Evolutionary conservation across 2,329 filamentous ascomycete genomes (phyloP).

Genomic region (Cryphonectria parasitica): DNA sequence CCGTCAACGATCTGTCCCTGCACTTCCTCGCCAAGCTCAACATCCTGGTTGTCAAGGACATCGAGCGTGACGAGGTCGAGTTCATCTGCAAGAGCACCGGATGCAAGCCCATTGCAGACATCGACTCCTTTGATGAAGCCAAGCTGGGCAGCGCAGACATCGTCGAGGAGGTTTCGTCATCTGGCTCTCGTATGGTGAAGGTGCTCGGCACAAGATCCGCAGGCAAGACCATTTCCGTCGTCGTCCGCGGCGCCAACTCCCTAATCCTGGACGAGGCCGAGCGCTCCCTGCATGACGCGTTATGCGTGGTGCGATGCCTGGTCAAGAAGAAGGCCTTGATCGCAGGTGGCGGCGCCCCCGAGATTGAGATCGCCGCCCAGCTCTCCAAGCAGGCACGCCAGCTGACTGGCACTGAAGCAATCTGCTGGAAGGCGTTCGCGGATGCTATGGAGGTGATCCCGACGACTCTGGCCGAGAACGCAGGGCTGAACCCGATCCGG

Average conservation of each 20-base stretch:
- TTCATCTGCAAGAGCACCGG: slow-evolving; percentile 99
- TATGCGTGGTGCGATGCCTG: slow-evolving; percentile 94
- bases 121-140: slow-evolving; percentile 98
- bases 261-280: slow-evolving; percentile 97
- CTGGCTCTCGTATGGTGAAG: slow-evolving; percentile 91
- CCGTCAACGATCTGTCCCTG: slow-evolving; percentile 94
- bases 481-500: slow-evolving; percentile 96
- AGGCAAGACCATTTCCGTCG: slow-evolving; percentile 89
- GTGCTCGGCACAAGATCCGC: slow-evolving; percentile 86
- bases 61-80: slow-evolving; percentile 97
- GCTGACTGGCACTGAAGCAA: slow-evolving; percentile 88
- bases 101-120: slow-evolving; percentile 97
- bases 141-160: slow-evolving; percentile 94
- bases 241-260: slow-evolving; percentile 90
- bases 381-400: slow-evolving; percentile 81
- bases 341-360: slow-evolving; percentile 92
- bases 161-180: slow-evolving; percentile 87
- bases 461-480: slow-evolving; percentile 95
- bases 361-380: slow-evolving; percentile 92
- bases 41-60: slow-evolving; percentile 95
- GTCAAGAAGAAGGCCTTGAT: slow-evolving; percentile 99
- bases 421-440: slow-evolving; percentile 99
- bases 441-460: slow-evolving; percentile 97
- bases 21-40: slow-evolving; percentile 98
- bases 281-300: slow-evolving; percentile 93